A percentile compares a stretch with the other conserved stretches of the same genome.
Conservation (phyloP, 176 grass and related monocot genomes). For the Coix lacrymajobi region DNA sequence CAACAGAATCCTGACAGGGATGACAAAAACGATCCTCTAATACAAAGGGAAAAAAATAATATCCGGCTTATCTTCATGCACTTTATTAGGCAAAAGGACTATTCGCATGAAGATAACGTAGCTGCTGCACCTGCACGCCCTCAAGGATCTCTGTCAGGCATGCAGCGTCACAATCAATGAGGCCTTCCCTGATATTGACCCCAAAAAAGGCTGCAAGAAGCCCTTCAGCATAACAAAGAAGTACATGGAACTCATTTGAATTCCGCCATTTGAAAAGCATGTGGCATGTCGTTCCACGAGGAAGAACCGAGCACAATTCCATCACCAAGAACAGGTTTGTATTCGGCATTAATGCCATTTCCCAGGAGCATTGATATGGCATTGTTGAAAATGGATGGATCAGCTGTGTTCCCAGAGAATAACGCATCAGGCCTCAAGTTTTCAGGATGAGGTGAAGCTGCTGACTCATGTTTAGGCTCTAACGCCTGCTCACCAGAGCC, state of each 20-base stretch:
- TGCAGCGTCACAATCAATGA: conserved; percentile 22
- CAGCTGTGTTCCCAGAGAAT: conserved; percentile 49
- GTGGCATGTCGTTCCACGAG: conserved; percentile 59
- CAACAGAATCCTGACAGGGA: conserved; percentile 20
- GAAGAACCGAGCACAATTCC: conserved; percentile 30
- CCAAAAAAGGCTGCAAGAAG: conserved; percentile 28
- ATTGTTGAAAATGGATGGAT: conserved; percentile 48
- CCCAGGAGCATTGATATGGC: conserved; percentile 61
- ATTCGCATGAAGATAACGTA: conserved; percentile 24
- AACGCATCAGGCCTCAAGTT: conserved; percentile 62
- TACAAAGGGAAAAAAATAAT: conserved; percentile 22
- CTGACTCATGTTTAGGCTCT: conserved; percentile 16
- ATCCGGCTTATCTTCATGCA: conserved; percentile 32
- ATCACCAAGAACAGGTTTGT: conserved; percentile 29
- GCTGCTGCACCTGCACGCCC: conserved; percentile 12
- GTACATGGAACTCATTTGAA: conserved; percentile 43
- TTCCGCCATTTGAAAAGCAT: conserved; percentile 53
- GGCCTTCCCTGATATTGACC: conserved; percentile 13
- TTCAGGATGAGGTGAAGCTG: conserved; percentile 51
- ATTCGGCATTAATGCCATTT: conserved; percentile 36
- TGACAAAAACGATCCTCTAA: conserved; percentile 37
- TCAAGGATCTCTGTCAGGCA: conserved; percentile 16
- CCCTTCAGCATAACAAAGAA: background rate
- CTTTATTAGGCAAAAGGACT: conserved; percentile 44
- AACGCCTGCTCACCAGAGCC: conserved; percentile 25